These are phyloP conservation scores for Paspalum notatum DNA, from an alignment of 176 grass and related monocot genomes.

Conservation along the genomic window DNA sequence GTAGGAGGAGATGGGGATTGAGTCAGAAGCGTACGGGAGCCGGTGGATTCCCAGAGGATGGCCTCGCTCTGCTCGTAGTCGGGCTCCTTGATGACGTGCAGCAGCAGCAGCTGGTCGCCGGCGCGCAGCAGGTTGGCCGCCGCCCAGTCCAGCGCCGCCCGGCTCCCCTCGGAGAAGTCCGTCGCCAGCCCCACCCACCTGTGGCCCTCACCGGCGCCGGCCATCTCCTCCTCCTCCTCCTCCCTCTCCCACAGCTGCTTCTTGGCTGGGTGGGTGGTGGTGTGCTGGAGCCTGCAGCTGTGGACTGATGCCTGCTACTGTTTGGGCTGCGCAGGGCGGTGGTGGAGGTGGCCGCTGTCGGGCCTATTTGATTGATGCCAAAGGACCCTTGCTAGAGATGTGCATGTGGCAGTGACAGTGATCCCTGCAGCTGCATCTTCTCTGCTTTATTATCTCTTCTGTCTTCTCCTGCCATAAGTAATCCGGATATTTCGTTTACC, in stretches of 20 bases:
- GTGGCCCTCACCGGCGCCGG: conserved; percentile 32
- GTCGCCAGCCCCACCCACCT: conserved; percentile 63
- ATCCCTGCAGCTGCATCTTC: background rate
- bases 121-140: conserved; percentile 67
- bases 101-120: conserved; percentile 67
- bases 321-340: background rate
- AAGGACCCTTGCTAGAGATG: background rate
- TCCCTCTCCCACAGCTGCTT: background rate
- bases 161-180: conserved; percentile 80
- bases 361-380: background rate
- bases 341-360: background rate
- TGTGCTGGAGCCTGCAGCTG: background rate
- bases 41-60: conserved; percentile 79
- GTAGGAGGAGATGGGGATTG: too few relatives aligned
- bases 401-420: background rate
- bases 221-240: conserved; percentile 19
- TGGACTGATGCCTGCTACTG: background rate
- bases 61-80: conserved; percentile 71
- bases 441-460: too few relatives aligned
- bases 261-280: background rate
- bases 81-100: conserved; percentile 71
- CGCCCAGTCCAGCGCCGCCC: conserved; percentile 69
- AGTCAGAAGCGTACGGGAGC: conserved; percentile 47
- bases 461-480: background rate
- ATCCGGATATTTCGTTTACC: background rate